phyloP scores from a whole-genome alignment of 768 basidiomycete genomes.

The Psilocybe azurescens region DNA sequence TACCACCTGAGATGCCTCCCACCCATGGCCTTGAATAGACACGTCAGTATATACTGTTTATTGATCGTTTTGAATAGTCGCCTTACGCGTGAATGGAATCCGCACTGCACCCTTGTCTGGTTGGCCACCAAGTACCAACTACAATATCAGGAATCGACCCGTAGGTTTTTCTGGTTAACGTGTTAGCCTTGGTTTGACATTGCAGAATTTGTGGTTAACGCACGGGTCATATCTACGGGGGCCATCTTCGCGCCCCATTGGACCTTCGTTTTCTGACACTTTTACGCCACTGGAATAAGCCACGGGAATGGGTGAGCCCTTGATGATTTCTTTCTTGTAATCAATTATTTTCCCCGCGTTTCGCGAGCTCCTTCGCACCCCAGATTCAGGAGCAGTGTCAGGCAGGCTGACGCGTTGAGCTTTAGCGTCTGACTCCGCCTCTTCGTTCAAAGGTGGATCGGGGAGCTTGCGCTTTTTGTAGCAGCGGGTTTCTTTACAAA shows the following conservation, averaged over 20 bases:
- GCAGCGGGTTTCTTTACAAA: conserved; percentile 29
- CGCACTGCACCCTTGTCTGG: conserved; percentile 67
- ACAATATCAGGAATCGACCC: conserved; percentile 81
- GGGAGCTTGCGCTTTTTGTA: conserved; percentile 45
- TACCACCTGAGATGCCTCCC: conserved; percentile 74
- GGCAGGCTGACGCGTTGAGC: conserved; percentile 34
- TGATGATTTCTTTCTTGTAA: conserved; percentile 52
- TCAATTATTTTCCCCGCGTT: conserved; percentile 63
- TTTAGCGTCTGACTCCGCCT: conserved; percentile 29
- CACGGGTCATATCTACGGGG: conserved; percentile 57
- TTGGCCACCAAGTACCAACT: conserved; percentile 87
- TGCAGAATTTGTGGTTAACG: conserved; percentile 27
- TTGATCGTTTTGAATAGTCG: background rate
- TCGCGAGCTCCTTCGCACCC: conserved; percentile 69
- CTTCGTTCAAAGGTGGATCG: conserved; percentile 20
- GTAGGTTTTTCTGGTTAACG: conserved; percentile 66
- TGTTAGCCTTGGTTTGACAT: background rate
- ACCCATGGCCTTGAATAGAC: conserved; percentile 71
- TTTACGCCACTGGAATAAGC: conserved; percentile 45
- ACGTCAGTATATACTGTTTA: background rate
- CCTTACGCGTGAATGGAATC: conserved; percentile 88
- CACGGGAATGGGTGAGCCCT: conserved; percentile 38
- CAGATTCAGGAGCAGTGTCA: conserved; percentile 23
- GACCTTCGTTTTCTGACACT: conserved; percentile 37
- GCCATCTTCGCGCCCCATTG: conserved; percentile 39